These are phyloP conservation scores for Ceratobasidium sp. DNA, from an alignment of 1,284 basidiomycete species.

Conservation along the genomic window DNA sequence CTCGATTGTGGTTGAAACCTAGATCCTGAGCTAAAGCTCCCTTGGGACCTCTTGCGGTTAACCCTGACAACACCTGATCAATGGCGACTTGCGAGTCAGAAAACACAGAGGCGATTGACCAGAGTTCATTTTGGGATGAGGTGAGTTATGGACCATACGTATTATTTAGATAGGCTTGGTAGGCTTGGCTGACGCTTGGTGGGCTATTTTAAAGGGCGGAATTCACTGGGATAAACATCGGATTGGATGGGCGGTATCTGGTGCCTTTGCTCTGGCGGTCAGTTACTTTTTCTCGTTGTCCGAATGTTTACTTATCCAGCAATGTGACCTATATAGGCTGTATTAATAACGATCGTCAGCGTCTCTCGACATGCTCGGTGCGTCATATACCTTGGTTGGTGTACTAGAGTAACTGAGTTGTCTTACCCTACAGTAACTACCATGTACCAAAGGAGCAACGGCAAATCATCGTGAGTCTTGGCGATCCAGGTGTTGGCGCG, in stretches of 20 bases:
- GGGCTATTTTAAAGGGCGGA: slow-evolving; percentile 27
- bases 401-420: not conserved
- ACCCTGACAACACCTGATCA: not conserved
- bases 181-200: slow-evolving; percentile 21
- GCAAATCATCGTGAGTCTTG: slow-evolving; percentile 71
- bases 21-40: not conserved
- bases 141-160: slow-evolving; percentile 19
- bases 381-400: slow-evolving; percentile 52
- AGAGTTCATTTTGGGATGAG: slow-evolving; percentile 70
- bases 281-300: slow-evolving; percentile 54
- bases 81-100: slow-evolving; percentile 64
- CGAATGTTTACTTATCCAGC: slow-evolving; percentile 17
- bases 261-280: slow-evolving; percentile 71
- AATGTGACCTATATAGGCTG: slow-evolving; percentile 62
- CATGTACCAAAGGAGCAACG: slow-evolving; percentile 76
- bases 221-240: slow-evolving; percentile 61
- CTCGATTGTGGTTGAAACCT: too few species aligned
- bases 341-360: slow-evolving; percentile 69
- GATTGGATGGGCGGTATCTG: slow-evolving; percentile 81
- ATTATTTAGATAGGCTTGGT: not conserved
- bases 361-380: slow-evolving; percentile 73
- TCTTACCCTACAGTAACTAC: slow-evolving; percentile 66
- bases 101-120: slow-evolving; percentile 67
- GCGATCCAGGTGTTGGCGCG: not conserved
- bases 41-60: not conserved